Percentiles rank a stretch among this genome's conserved stretches.
phyloP scores from a whole-genome alignment of 306 rosid genomes.

The Corylus americana region DNA sequence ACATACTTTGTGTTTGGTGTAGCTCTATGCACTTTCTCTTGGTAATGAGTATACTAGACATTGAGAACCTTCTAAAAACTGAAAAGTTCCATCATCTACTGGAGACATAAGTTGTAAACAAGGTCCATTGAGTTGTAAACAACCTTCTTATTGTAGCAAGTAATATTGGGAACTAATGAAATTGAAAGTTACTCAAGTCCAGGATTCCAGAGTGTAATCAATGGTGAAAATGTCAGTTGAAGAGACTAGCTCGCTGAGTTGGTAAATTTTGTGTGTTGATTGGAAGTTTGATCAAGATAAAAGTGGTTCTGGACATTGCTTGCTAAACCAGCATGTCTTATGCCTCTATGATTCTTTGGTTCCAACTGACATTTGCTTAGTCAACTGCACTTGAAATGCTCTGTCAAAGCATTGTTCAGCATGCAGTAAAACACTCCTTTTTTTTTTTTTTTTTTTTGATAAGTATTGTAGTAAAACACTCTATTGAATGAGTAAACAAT shows the following conservation, averaged over 20 bases:
- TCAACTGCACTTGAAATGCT: background rate
- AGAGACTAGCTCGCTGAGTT: background rate
- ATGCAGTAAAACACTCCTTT: background rate
- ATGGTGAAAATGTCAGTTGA: background rate
- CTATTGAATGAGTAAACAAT: background rate
- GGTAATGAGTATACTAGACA: background rate
- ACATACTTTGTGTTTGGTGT: background rate
- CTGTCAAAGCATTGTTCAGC: background rate
- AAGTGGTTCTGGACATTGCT: background rate
- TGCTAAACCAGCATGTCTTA: background rate
- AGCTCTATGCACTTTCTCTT: background rate
- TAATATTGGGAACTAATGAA: background rate
- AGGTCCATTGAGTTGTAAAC: background rate
- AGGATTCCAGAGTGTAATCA: background rate
- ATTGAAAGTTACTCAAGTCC: background rate
- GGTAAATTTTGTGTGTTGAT: background rate
- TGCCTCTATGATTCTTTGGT: background rate
- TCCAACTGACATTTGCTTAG: background rate
- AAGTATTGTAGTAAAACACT: background rate
- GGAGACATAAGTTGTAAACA: background rate
- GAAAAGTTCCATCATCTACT: background rate
- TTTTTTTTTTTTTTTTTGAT: no score
- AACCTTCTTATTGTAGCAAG: background rate
- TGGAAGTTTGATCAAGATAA: background rate
- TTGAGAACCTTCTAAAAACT: background rate